Base-by-base conservation (phyloP, 106 monocot genomes). In the Phalaenopsis equestris region DNA sequence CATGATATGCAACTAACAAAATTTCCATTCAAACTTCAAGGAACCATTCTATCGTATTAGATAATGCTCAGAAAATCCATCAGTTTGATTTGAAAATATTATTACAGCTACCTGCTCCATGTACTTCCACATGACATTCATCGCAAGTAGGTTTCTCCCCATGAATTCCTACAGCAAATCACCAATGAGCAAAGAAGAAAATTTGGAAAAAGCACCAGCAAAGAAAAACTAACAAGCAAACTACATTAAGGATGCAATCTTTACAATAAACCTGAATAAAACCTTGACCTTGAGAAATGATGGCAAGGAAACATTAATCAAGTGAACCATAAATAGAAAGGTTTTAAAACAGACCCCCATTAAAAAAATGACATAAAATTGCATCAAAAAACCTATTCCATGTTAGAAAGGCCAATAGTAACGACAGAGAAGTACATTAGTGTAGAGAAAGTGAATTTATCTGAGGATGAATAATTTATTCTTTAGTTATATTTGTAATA, bases 51-150 rank as follows among this genome's bases (percentile, higher is more conserved):
- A 72, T 72, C 41, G 11, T 72, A 15, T 72, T 24, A 65, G 21
- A 24, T 65, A 24, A 65, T 65, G 64, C 64, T 65, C 64, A 65
- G 64, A 65, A 23, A 65, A n/a, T 2, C 64, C 23, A 8, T 65
- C 64, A 21, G 21, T 5, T 3, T 0, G n/a, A 23, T n/a, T 5
- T 65, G 64, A 65, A 65, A 24, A 65, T 8, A 65, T 24, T 65
- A 65, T 24, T 8, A 65, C 5, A 39, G 72, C 84, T 86, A 94
- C 96, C 94, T 98, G 97, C 76, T 98, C 97, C 86, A 84, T 82
- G 84, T 98, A 98, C 86, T 98, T 98, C 97, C 97, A 98, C 97
- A 98, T 98, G 65, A 98, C 97, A 86, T 98, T 98, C 97, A 98
- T 91, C 6, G 97, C 97, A 41, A 98, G 68, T 30, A 98, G 88